Evolutionary conservation across 2,329 filamentous ascomycete genomes (phyloP), one percentile per base, ranked within the genome.

Genomic region (Blastomyces emzantsi): DNA sequence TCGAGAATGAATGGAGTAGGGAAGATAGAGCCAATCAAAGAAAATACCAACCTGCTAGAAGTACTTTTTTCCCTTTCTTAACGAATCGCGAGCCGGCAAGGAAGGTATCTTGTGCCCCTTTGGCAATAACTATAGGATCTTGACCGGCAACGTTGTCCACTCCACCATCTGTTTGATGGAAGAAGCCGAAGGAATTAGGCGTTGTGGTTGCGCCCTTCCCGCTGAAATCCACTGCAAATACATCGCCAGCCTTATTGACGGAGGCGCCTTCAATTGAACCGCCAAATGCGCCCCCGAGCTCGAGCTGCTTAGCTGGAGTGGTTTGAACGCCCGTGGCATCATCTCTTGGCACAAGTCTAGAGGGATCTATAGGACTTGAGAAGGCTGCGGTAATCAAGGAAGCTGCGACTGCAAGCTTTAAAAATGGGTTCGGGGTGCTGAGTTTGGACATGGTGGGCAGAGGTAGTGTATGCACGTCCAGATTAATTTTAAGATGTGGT

Each of bases 21-120:
- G 25, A 47, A 47, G 17, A n/a, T 9, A 52, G 30, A 25, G 17
- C 25, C 2, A 28, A 49, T 41, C 9, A 36, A 25, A 8, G 22
- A 8, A 59, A 43, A 25, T 13, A 54, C 60, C 6, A 51, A 62
- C 60, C 60, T 52, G 60, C 51, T 19, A 62, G 2, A 5, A 62
- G 49, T 4, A 62, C 25, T 8, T 62, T 45, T 41, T 25, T 7
- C 8, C 60, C 60, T 6, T 22, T 33, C 7, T 43, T 52, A 7
- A 62, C 41, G n/a, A 49, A 62, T 52, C 60, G 52, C n/a, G 60
- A 41, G 2, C 60, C 49, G 6, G 60, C 47, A n/a, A 62, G 60
- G 19, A 51, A 62, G 60, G 45, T 39, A 33, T 22, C 49, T 39
- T 52, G 1, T 13, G 19, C 7, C 49, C 30, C 47, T 25, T 62